Evolutionary conservation across 768 basidiomycete genomes (phyloP).

Genomic region (Leccinum variicolor): DNA sequence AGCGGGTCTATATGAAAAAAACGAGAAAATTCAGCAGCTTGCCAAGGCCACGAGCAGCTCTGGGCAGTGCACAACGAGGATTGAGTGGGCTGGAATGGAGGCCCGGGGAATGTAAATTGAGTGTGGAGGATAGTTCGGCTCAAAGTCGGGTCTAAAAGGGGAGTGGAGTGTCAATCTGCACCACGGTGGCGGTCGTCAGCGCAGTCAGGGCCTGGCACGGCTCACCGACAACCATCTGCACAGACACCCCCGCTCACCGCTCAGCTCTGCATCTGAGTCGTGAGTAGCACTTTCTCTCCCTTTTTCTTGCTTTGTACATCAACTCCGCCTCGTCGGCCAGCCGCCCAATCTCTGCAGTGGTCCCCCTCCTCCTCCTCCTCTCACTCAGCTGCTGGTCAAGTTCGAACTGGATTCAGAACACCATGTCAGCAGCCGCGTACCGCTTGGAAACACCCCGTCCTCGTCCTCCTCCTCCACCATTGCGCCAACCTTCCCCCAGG

Average conservation of each 20-base stretch:
- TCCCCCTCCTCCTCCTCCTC: background rate
- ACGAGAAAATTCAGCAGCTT: background rate
- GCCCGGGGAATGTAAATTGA: background rate
- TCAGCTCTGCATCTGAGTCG: slow-evolving; percentile 1
- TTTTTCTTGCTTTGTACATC: slow-evolving; percentile 21
- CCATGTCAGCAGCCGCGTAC: slow-evolving; percentile 62
- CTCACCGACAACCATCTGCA: slow-evolving; percentile 25
- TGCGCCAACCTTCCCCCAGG: slow-evolving; percentile 49
- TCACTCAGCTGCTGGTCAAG: slow-evolving; percentile 5
- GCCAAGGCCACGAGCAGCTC: background rate
- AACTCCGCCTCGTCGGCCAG: slow-evolving; percentile 12
- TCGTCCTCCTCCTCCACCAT: slow-evolving; percentile 54
- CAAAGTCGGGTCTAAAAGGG: slow-evolving; percentile 17
- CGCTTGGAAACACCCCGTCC: slow-evolving; percentile 62
- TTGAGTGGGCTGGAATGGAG: background rate
- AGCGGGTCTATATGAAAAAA: background rate
- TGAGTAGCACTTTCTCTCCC: slow-evolving; percentile 3
- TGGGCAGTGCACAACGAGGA: background rate
- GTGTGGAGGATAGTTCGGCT: slow-evolving; percentile 4
- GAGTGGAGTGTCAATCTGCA: slow-evolving; percentile 15
- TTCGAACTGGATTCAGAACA: slow-evolving; percentile 36
- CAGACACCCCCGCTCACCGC: slow-evolving; percentile 10
- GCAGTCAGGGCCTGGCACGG: slow-evolving; percentile 27
- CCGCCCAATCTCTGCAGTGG: slow-evolving; percentile 6
- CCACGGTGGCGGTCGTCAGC: slow-evolving; percentile 29